A percentile compares a stretch with the other conserved stretches of the same genome.
phyloP scores from a whole-genome alignment of 2,329 filamentous ascomycete species.

The Diaporthe eres region DNA sequence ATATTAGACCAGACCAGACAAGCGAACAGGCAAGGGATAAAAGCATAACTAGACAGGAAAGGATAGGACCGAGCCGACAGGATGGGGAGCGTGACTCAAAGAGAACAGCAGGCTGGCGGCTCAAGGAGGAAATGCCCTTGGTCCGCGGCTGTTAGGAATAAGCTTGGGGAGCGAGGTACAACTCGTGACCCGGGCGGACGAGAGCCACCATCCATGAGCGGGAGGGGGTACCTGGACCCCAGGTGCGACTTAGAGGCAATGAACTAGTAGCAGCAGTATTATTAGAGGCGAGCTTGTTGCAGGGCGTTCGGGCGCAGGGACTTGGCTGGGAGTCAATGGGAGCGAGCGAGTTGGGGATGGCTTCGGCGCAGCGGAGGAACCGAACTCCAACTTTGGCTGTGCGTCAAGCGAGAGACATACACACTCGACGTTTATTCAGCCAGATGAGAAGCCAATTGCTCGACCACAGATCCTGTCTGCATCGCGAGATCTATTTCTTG shows the following conservation, averaged over 20 bases:
- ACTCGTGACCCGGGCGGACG: constrained; percentile 3
- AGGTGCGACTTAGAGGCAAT: background rate
- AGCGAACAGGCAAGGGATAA: background rate
- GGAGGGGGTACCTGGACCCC: constrained; percentile 1
- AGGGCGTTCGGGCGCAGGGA: constrained; percentile 37
- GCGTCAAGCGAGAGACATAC: background rate
- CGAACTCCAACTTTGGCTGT: background rate
- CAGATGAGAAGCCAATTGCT: constrained; percentile 11
- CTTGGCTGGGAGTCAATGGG: constrained; percentile 18
- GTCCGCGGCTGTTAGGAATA: constrained; percentile 37
- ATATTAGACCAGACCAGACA: constrained; percentile 21
- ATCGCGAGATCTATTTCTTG: background rate
- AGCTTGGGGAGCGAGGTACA: constrained; percentile 24
- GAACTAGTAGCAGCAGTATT: background rate
- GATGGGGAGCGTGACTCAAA: constrained; percentile 28
- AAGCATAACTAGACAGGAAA: constrained; percentile 27
- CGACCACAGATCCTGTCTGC: background rate
- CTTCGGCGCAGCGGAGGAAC: constrained; percentile 41
- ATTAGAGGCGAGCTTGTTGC: background rate
- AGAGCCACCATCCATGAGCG: background rate
- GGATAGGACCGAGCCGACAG: constrained; percentile 26
- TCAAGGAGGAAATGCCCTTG: constrained; percentile 39
- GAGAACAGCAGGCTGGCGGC: background rate
- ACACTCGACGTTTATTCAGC: background rate
- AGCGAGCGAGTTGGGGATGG: constrained; percentile 30